Conservation (phyloP, 2,329 filamentous ascomycete genomes). For the Xylariaceae sp. region DNA sequence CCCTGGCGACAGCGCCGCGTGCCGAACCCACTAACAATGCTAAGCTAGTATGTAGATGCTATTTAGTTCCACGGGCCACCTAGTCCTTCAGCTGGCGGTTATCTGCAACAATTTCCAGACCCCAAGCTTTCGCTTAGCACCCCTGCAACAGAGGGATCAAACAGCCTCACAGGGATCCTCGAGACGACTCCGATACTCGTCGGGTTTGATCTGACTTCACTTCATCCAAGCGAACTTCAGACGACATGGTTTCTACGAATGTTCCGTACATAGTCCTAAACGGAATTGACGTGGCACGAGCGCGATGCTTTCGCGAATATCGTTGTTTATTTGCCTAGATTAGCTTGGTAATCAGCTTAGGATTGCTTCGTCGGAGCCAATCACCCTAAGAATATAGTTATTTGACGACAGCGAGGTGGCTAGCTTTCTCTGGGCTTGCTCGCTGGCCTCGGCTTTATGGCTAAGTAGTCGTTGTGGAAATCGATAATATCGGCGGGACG, state of each 20-base stretch:
- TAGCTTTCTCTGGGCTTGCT: too few relatives aligned
- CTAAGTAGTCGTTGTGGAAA: too few relatives aligned
- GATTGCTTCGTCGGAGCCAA: too few relatives aligned
- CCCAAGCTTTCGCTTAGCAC: constrained; percentile 16
- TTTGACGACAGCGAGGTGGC: too few relatives aligned
- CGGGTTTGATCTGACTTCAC: constrained; percentile 29
- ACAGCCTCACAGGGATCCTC: constrained; percentile 23
- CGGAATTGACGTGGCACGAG: constrained; percentile 1
- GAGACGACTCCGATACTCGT: constrained; percentile 33
- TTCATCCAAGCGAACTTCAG: constrained; percentile 10
- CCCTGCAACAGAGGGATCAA: constrained; percentile 24
- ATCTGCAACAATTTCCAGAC: constrained; percentile 4
- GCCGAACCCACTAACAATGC: constrained; percentile 6
- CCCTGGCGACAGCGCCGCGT: too few relatives aligned
- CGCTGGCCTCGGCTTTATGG: too few relatives aligned
- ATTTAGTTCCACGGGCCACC: constrained; percentile 9
- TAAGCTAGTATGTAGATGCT: too few relatives aligned
- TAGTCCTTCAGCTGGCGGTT: constrained; percentile 9
- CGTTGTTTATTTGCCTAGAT: too few relatives aligned
- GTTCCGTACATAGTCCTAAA: not conserved
- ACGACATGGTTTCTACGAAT: not conserved
- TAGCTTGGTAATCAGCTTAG: too few relatives aligned
- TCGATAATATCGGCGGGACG: not conserved
- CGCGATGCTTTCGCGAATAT: not conserved
- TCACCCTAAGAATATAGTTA: too few relatives aligned